phyloP scores from a whole-genome alignment of 805 yeast species.

The Candida hispaniensis region DNA sequence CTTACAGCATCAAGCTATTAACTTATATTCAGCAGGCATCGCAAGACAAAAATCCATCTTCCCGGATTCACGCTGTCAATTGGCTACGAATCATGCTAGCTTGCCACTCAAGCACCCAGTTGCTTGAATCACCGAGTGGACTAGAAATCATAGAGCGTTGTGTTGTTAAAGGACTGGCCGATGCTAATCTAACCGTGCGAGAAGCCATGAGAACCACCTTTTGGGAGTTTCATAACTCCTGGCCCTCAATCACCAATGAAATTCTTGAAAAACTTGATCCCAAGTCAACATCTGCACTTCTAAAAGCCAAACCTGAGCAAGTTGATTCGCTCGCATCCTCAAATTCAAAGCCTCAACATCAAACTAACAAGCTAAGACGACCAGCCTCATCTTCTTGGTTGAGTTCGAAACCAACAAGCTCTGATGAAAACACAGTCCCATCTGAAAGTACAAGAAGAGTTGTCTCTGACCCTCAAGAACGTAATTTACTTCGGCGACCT shows the following conservation, averaged over 20 bases:
- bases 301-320: constrained; percentile 2
- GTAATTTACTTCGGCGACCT: no score
- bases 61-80: constrained; percentile 55
- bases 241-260: constrained; percentile 42
- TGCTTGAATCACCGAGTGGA: constrained; percentile 28
- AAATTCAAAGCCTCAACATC: no score
- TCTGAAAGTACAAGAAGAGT: no score
- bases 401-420: no score
- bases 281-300: constrained; percentile 1
- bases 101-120: constrained; percentile 33
- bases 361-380: no score
- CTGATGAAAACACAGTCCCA: no score
- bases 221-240: constrained; percentile 54
- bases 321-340: no score
- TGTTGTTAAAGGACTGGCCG: constrained; percentile 52
- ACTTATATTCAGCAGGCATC: constrained; percentile 42
- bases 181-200: constrained; percentile 72
- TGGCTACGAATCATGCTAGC: constrained; percentile 56
- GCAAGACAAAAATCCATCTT: constrained; percentile 59
- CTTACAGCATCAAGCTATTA: constrained; percentile 43
- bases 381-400: no score
- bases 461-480: no score
- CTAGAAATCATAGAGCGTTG: constrained; percentile 41
- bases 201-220: constrained; percentile 61
- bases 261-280: constrained; percentile 26